Conservation (phyloP, 306 rosid genomes). For the Adenanthera pavonina region DNA sequence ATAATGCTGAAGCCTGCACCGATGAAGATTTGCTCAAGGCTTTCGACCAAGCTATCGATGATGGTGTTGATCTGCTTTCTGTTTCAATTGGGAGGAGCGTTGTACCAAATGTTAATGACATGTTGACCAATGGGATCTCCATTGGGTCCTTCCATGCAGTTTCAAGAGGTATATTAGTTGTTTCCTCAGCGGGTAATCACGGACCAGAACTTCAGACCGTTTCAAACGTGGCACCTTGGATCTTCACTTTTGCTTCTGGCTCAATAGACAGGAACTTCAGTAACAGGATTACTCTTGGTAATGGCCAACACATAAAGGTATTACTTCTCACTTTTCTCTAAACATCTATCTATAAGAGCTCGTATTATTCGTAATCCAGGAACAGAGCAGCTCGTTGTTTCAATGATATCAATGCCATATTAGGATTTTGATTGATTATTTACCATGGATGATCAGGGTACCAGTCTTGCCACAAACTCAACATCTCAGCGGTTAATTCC, state of each 20-base stretch:
- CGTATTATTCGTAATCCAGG: not conserved
- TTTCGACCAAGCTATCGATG: constrained; percentile 65
- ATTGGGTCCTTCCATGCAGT: constrained; percentile 73
- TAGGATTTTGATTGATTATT: not conserved
- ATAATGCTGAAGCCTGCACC: constrained; percentile 45
- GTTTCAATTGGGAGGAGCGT: constrained; percentile 51
- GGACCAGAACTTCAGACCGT: constrained; percentile 55
- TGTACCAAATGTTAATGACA: constrained; percentile 4
- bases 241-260: constrained; percentile 70
- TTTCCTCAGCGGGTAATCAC: constrained; percentile 43
- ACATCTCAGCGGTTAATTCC: constrained; percentile 51
- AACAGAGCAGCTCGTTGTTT: too few species aligned
- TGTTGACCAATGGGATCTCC: constrained; percentile 45
- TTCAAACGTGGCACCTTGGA: constrained; percentile 64
- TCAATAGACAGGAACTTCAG: constrained; percentile 57
- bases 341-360: not conserved
- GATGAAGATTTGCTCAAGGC: constrained; percentile 71
- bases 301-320: constrained; percentile 40
- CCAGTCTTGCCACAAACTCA: constrained; percentile 57
- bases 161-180: constrained; percentile 33
- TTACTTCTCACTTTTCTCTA: not conserved
- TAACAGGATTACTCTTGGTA: constrained; percentile 47
- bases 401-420: too few species aligned
- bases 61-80: constrained; percentile 71
- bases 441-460: constrained; percentile 49